Conservation (phyloP, 2,329 filamentous ascomycete genomes). For the Amauroascus verrucosus region DNA sequence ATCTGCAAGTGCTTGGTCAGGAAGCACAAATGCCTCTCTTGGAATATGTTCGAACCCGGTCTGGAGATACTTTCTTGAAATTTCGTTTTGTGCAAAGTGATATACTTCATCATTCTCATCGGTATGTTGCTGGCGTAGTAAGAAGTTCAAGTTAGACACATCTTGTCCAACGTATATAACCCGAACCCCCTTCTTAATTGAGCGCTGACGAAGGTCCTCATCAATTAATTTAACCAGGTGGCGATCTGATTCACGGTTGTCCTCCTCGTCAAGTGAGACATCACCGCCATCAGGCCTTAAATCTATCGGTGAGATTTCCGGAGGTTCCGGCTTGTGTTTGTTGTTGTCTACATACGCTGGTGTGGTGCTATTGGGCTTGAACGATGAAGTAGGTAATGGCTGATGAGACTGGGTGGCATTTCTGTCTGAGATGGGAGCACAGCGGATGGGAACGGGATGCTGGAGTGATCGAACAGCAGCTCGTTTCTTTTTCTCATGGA, state of each 20-base stretch:
- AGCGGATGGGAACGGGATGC: constrained; percentile 40
- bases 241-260: constrained; percentile 35
- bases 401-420: constrained; percentile 3
- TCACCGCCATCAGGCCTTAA: constrained; percentile 23
- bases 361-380: neutral
- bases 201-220: constrained; percentile 36
- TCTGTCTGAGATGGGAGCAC: constrained; percentile 24
- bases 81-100: constrained; percentile 38
- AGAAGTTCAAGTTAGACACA: constrained; percentile 47
- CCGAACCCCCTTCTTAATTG: constrained; percentile 41
- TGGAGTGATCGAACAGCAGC: constrained; percentile 33
- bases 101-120: constrained; percentile 35
- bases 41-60: constrained; percentile 38
- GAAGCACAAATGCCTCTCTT: constrained; percentile 42
- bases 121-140: constrained; percentile 42
- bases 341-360: neutral
- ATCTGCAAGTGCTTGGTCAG: constrained; percentile 41
- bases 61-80: constrained; percentile 33
- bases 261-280: constrained; percentile 30
- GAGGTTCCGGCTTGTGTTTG: constrained; percentile 12
- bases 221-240: constrained; percentile 45
- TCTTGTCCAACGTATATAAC: constrained; percentile 48
- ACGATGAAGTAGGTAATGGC: constrained; percentile 2
- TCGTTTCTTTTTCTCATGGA: constrained; percentile 44
- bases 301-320: constrained; percentile 19